Evolutionary conservation across 306 rosid species (phyloP), one percentile per base, ranked within the genome.

Genomic region (Clitoria ternatea): DNA sequence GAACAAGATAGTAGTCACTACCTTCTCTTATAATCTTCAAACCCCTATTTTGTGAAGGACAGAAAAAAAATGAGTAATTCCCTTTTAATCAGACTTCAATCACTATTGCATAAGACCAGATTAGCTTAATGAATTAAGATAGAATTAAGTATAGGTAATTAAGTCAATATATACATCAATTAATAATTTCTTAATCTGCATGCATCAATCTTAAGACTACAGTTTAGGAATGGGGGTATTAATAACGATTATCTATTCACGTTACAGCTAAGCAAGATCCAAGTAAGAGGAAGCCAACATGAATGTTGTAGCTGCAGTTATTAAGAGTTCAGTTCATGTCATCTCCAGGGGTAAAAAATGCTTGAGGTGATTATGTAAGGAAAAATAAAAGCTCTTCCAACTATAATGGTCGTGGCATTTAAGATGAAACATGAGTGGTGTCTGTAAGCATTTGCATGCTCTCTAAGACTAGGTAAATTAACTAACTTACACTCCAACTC

Each of bases 1-100:
- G 93, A 87, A 87, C 87, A 63, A 90, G 88, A 73, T 85, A 87
- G 85, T 85, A 90, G 77, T 80, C 87, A 10, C 54, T 69, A 9
- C 89, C 91, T 80, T 90, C 96, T 78, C 91, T 79, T 44, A 84
- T 82, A 53, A 90, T 87, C 82, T 83, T 90, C 83, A 87, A 59
- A 45, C 93, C 89, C 84, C 93, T 90, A 43, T 70, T 82, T 70
- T 33, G 45, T 50, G 7, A 78, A 36, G 64, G n/a, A 55, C 50
- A 17, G 5, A 69, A 29, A 69, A 8, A 39, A 49, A n/a, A n/a
- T n/a, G n/a, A n/a, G 24, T 18, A 72, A 49, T 54, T 65, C 32
- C 47, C 48, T 22, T 62, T 53, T 20, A 12, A 24, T 45, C 47
- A 44, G 5, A 17, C 15, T 20, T 13, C 22, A 48, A 72, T 14